These are phyloP conservation scores for Exsudoporus floridanus DNA, from an alignment of 1,284 basidiomycete species.

Conservation along the genomic window DNA sequence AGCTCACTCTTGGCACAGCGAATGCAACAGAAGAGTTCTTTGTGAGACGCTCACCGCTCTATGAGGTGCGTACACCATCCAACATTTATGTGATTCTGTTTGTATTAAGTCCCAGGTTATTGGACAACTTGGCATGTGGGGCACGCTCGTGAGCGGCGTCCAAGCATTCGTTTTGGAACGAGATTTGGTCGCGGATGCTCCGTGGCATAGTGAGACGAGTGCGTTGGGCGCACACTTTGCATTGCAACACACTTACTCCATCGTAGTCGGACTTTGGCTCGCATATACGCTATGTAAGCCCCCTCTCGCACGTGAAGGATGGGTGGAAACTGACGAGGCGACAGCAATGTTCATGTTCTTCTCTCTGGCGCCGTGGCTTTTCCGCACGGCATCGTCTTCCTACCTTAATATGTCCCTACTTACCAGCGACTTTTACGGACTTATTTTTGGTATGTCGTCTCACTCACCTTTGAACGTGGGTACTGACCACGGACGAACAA, in stretches of 20 bases:
- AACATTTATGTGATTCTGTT: neutral
- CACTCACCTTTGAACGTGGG: neutral
- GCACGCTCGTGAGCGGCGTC: slow-evolving; percentile 70
- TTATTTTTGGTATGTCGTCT: slow-evolving; percentile 65
- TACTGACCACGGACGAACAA: slow-evolving; percentile 24
- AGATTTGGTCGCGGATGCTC: slow-evolving; percentile 53
- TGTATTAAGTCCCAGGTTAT: slow-evolving; percentile 50
- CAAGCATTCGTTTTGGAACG: slow-evolving; percentile 77
- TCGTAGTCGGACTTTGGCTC: slow-evolving; percentile 65
- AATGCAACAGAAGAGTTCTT: slow-evolving; percentile 87
- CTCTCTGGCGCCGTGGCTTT: slow-evolving; percentile 79
- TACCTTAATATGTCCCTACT: slow-evolving; percentile 82
- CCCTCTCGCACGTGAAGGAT: neutral
- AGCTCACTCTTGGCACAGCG: slow-evolving; percentile 41
- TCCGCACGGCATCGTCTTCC: slow-evolving; percentile 77
- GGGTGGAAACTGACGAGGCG: slow-evolving; percentile 9
- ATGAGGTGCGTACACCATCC: slow-evolving; percentile 49
- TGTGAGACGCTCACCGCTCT: slow-evolving; percentile 74
- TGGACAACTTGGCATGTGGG: slow-evolving; percentile 83
- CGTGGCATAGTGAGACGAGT: slow-evolving; percentile 72
- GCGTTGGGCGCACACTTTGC: slow-evolving; percentile 19
- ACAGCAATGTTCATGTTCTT: slow-evolving; percentile 75
- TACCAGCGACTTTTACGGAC: slow-evolving; percentile 84
- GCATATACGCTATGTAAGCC: slow-evolving; percentile 59
- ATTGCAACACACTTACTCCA: slow-evolving; percentile 1